A percentile compares a stretch with the other conserved stretches of the same genome.
Evolutionary conservation across 2,329 filamentous ascomycete genomes (phyloP).

Genomic region (Rachicladosporium sp.): DNA sequence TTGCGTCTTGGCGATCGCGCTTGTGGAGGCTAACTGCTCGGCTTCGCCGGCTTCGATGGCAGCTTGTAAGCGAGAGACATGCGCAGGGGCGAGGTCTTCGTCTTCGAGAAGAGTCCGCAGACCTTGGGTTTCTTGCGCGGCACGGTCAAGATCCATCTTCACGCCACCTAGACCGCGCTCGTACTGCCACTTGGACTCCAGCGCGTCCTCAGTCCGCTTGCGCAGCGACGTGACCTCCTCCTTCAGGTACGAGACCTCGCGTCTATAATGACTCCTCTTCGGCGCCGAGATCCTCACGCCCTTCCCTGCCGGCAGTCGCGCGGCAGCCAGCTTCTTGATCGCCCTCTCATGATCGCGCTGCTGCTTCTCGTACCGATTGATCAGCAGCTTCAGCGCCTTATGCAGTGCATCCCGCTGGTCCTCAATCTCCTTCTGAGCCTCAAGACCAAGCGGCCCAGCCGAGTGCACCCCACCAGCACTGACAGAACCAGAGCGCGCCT

Average conservation of each 20-base stretch:
- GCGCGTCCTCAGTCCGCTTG: slow-evolving; percentile 78
- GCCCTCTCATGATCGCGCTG: slow-evolving; percentile 73
- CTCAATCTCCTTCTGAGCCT: slow-evolving; percentile 83
- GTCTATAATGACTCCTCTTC: slow-evolving; percentile 67
- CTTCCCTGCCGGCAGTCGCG: slow-evolving; percentile 62
- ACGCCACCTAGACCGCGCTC: slow-evolving; percentile 79
- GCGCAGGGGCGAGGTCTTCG: slow-evolving; percentile 67
- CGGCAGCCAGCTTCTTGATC: slow-evolving; percentile 47
- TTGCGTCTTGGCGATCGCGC: slow-evolving; percentile 75
- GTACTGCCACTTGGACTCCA: slow-evolving; percentile 92
- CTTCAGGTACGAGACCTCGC: slow-evolving; percentile 66
- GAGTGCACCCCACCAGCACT: slow-evolving; percentile 14
- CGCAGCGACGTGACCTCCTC: slow-evolving; percentile 76
- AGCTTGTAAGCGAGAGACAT: slow-evolving; percentile 53
- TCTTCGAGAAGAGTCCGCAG: slow-evolving; percentile 67
- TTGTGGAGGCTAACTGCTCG: slow-evolving; percentile 67
- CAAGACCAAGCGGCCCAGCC: slow-evolving; percentile 33
- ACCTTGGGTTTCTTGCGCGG: slow-evolving; percentile 83
- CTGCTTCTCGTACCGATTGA: slow-evolving; percentile 76
- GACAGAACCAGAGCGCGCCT: slow-evolving; percentile 30
- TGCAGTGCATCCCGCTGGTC: slow-evolving; percentile 88
- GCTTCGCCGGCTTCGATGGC: slow-evolving; percentile 74
- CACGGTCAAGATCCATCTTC: slow-evolving; percentile 93
- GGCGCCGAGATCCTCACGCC: slow-evolving; percentile 54
- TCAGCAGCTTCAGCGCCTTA: slow-evolving; percentile 68